Evolutionary conservation across 139 green algal species (phyloP), one percentile per base, ranked within the genome.

Genomic region (Edaphochlamys debaryana): DNA sequence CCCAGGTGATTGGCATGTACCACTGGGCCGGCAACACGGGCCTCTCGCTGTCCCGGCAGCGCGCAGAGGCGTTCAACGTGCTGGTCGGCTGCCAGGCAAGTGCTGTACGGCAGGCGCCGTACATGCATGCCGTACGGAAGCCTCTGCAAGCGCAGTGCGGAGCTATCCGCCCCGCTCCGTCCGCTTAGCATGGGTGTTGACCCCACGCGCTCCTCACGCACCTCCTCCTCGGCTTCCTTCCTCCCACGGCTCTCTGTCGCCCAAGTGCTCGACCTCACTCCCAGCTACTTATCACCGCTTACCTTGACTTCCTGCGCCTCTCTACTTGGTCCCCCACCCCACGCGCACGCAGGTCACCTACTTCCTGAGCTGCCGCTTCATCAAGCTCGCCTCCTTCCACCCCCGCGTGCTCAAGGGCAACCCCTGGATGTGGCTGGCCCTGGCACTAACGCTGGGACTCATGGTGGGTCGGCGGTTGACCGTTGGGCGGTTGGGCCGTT

Each of bases 21-120:
- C 52, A 52, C 25, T 88, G 84, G 76, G 68, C 41, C 27, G 37
- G 41, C 22, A 23, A 45, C 3, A 29, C 25, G 22, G 67, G 83
- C 29, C 73, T 52, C 30, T 30, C 23, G 23, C 76, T 88, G 58
- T 29, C 29, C 0, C 38, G 77, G 76, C 34, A 9, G 27, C 67
- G 85, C 17, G 86, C 86, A 0, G 80, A 90, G 80, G 80, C 80
- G 3, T 90, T 90, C 80, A 86, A 80, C 48, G 58, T 78, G 52
- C 79, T 89, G 48, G 85, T 86, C 17, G 77, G 77, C 30, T 30
- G 67, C 4, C 69, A 89, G 71, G 77, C 84, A 7, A 29, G 56
- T 25, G 50, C 17, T 15, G 50, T 20, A 58, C 20, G 50, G 8
- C 6, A 17, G 38, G 4, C 8, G 23, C 13, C 68, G 20, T 45